These are phyloP conservation scores for Coniferiporia sulphurascens DNA, from an alignment of 1,284 basidiomycete species.

Conservation along the genomic window DNA sequence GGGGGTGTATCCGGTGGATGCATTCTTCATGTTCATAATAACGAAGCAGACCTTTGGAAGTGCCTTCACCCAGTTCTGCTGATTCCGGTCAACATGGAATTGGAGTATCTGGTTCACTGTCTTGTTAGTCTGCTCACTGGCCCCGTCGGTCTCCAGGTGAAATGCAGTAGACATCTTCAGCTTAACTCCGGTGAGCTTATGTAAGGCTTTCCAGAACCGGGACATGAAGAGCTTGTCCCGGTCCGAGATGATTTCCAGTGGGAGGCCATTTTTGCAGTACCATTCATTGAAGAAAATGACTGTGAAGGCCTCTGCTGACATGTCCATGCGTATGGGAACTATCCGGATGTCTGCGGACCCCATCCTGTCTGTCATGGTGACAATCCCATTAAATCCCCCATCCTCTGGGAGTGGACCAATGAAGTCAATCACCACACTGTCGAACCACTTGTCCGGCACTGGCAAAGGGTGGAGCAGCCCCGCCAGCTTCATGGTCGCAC, in stretches of 20 bases:
- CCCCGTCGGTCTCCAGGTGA: constrained; percentile 25
- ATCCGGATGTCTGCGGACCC: constrained; percentile 22
- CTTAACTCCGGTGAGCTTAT: constrained; percentile 21
- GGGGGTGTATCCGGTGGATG: constrained; percentile 30
- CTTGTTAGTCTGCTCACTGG: constrained; percentile 31
- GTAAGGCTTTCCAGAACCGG: constrained; percentile 24
- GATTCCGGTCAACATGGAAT: constrained; percentile 31
- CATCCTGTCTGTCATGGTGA: constrained; percentile 16
- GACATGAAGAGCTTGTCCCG: constrained; percentile 24
- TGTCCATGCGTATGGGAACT: constrained; percentile 22
- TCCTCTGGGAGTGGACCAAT: constrained; percentile 28
- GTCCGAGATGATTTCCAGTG: constrained; percentile 23
- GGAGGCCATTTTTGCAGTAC: constrained; percentile 24
- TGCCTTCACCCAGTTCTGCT: constrained; percentile 31
- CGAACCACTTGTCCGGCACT: constrained; percentile 21
- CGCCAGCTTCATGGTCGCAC: constrained; percentile 8
- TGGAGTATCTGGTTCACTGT: constrained; percentile 31
- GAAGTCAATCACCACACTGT: constrained; percentile 29
- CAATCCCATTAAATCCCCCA: constrained; percentile 16
- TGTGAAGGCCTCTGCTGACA: constrained; percentile 27
- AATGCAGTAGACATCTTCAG: constrained; percentile 24
- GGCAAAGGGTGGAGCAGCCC: constrained; percentile 25
- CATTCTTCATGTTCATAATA: constrained; percentile 34
- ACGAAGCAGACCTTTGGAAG: constrained; percentile 34
- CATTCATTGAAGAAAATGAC: constrained; percentile 21